Base-by-base conservation (phyloP, 1,139 yeast genomes). In the Pichia sp. region DNA sequence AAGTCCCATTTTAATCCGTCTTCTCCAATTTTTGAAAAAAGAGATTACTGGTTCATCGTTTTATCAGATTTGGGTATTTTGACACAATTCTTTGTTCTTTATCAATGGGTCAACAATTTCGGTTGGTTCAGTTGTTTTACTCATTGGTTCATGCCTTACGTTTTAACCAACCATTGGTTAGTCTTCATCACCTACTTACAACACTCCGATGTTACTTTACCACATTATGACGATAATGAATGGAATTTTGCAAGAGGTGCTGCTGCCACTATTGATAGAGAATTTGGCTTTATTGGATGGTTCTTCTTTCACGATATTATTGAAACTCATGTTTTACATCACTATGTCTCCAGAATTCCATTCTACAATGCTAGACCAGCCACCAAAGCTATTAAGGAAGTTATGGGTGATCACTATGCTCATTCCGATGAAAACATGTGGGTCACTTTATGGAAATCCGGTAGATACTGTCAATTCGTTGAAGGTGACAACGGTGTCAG, bases 171-270 rank as follows among this genome's bases (percentile, higher is more conserved):
- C 68, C 82, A 77, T 61, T 77, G 83, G 83, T 66, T 77, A 55
- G 83, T 77, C 35, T 76, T 77, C 56, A 75, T 77, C 52, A 77
- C 83, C 33, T 77, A 64, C 58, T 69, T 77, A 56, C 83, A 77
- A 64, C 83, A 77, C 59, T 72, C 82, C 10, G 81, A 77, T 55
- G 70, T 77, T 31, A 55, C 67, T 37, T 68, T 77, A 71, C 81
- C 83, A 38, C 83, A 77, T 60, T 77, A 77, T 58, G 72, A 71
- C 49, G 71, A 73, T 47, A 55, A 62, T 38, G 78, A 76, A 61
- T 77, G 83, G 83, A 77, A 69, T 45, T 77, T 77, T 56, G 81
- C 81, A 37, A 70, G 81, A 63, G 83, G 83, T 57, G 83, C 83
- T 38, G 82, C 82, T 49, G 78, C 81, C 39, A 77, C 83, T 43